Percentiles rank a stretch among this genome's conserved stretches.
Evolutionary conservation across 192 early-diverging fungal species (phyloP).

Genomic region (Backusella tarrabulga): DNA sequence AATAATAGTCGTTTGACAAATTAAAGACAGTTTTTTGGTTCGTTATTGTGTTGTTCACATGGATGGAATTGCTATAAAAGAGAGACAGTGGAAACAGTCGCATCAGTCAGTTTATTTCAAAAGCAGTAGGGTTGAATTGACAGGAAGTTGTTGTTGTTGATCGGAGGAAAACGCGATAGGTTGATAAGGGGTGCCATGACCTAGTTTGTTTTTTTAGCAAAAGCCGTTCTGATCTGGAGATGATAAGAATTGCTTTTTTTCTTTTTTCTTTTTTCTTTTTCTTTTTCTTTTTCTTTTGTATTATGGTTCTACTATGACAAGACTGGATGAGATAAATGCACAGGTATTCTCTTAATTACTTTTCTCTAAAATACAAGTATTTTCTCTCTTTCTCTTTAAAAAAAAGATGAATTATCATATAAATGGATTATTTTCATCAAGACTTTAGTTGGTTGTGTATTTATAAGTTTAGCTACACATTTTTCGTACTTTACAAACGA

Average conservation of each 20-base stretch:
- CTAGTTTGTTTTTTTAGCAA: neutral
- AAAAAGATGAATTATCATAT: too few relatives aligned
- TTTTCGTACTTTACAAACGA: too few relatives aligned
- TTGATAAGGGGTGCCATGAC: neutral
- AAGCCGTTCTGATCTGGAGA: neutral
- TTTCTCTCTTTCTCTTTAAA: too few relatives aligned
- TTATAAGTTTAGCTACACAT: too few relatives aligned
- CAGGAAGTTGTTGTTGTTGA: neutral
- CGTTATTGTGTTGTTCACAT: neutral
- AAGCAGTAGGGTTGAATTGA: neutral
- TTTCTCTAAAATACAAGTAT: too few relatives aligned
- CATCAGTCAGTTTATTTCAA: neutral
- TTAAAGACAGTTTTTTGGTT: neutral
- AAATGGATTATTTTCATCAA: too few relatives aligned
- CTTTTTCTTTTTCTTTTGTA: neutral
- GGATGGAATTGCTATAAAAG: neutral
- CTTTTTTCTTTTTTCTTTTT: neutral
- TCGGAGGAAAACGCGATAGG: neutral
- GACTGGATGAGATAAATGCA: too few relatives aligned
- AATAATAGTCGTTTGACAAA: neutral
- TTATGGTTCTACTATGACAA: too few relatives aligned
- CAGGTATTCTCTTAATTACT: too few relatives aligned
- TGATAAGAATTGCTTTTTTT: neutral
- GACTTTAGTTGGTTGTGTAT: too few relatives aligned
- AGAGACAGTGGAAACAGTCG: neutral